These are phyloP conservation scores for Monascus purpureus DNA, from an alignment of 495 filamentous ascomycete genomes.

Conservation along the genomic window DNA sequence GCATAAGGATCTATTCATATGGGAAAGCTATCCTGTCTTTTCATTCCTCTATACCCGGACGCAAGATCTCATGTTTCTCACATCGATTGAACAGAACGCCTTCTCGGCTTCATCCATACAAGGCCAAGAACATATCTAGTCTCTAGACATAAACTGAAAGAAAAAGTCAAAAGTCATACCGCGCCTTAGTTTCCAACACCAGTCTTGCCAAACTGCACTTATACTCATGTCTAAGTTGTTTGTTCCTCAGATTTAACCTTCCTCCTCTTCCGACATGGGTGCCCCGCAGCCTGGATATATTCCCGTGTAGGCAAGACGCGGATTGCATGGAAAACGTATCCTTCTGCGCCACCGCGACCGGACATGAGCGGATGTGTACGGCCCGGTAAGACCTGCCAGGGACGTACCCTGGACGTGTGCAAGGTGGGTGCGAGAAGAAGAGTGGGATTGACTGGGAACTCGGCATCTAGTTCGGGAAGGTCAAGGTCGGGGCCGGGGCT, in stretches of 20 bases:
- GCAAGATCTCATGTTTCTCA: no score
- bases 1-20: no score
- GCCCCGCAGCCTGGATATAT: slow-evolving; percentile 69
- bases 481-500: slow-evolving; percentile 27
- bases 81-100: no score
- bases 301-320: slow-evolving; percentile 66
- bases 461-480: slow-evolving; percentile 41
- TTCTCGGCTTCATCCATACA: no score
- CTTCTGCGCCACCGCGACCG: slow-evolving; percentile 71
- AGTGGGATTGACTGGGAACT: slow-evolving; percentile 75
- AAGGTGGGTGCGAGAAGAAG: slow-evolving; percentile 65
- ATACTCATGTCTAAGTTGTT: no score
- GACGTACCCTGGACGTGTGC: slow-evolving; percentile 58
- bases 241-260: slow-evolving; percentile 23
- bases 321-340: slow-evolving; percentile 75
- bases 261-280: slow-evolving; percentile 42
- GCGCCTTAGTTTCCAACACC: no score
- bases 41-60: no score
- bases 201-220: no score
- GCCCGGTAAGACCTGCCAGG: slow-evolving; percentile 85
- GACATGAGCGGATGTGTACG: slow-evolving; percentile 93
- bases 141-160: no score
- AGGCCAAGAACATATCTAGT: no score
- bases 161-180: no score
- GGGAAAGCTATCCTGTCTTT: no score